Conservation (phyloP, 2,329 filamentous ascomycete genomes). For the Hypoxylon sp. region DNA sequence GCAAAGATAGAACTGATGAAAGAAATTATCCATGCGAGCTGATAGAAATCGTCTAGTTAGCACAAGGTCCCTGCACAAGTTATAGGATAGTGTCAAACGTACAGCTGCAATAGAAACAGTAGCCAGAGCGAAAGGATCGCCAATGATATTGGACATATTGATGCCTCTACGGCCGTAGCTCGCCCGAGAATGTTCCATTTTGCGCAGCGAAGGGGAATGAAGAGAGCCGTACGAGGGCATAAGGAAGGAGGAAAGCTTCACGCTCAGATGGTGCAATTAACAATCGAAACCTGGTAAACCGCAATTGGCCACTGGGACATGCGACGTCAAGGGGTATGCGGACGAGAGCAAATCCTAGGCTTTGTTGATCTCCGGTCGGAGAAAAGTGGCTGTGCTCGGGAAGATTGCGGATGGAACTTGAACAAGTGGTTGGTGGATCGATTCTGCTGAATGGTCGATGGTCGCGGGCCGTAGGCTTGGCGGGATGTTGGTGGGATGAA, state of each 20-base stretch:
- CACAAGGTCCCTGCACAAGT: background rate
- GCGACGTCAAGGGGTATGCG: conserved; percentile 33
- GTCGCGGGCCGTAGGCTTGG: conserved; percentile 19
- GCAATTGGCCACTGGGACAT: conserved; percentile 32
- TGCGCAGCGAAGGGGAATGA: conserved; percentile 78
- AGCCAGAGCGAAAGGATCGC: conserved; percentile 94
- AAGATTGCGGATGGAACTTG: conserved; percentile 22
- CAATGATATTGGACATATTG: conserved; percentile 88
- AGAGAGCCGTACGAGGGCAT: conserved; percentile 83
- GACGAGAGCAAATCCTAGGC: conserved; percentile 27
- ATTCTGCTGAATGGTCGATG: conserved; percentile 19
- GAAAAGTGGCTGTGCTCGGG: conserved; percentile 40
- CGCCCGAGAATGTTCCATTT: conserved; percentile 80
- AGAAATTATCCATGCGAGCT: conserved; percentile 96
- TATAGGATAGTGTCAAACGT: conserved; percentile 58
- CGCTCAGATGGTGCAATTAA: conserved; percentile 28
- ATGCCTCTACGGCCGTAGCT: conserved; percentile 70
- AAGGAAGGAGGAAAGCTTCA: conserved; percentile 56
- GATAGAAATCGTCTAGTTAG: conserved; percentile 42
- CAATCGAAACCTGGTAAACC: conserved; percentile 28
- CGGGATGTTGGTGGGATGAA: conserved; percentile 23
- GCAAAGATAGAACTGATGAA: conserved; percentile 89
- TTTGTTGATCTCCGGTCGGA: conserved; percentile 34
- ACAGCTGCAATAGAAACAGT: conserved; percentile 93
- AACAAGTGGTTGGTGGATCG: conserved; percentile 30